These are phyloP conservation scores for Termitomyces sp. DNA, from an alignment of 768 basidiomycete genomes.

Conservation along the genomic window DNA sequence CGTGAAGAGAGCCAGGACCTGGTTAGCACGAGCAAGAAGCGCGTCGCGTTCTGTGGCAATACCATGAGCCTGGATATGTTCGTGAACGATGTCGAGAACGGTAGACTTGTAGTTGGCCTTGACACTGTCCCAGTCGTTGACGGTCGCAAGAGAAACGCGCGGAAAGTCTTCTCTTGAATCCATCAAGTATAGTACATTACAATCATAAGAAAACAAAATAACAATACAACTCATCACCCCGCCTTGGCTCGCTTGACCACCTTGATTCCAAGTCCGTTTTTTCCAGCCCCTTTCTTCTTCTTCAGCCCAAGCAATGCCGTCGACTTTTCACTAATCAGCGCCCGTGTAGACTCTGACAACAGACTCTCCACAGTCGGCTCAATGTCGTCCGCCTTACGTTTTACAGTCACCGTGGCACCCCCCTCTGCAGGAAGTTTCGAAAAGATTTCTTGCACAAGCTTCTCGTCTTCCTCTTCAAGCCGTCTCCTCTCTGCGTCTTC, in stretches of 20 bases:
- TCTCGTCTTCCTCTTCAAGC: constrained; percentile 91
- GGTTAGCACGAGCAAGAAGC: constrained; percentile 42
- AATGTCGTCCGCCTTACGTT: constrained; percentile 77
- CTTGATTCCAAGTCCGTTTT: constrained; percentile 71
- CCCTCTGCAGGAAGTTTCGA: constrained; percentile 50
- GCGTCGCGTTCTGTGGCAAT: constrained; percentile 37
- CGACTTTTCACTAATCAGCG: constrained; percentile 49
- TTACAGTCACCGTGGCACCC: constrained; percentile 55
- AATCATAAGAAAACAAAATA: not conserved
- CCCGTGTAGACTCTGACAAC: constrained; percentile 57
- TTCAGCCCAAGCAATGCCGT: constrained; percentile 36
- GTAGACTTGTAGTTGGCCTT: constrained; percentile 45
- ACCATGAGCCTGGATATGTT: constrained; percentile 34
- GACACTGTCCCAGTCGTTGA: constrained; percentile 63
- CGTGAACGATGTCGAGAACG: constrained; percentile 39
- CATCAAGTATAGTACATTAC: constrained; percentile 17
- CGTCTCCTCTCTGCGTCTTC: constrained; percentile 65
- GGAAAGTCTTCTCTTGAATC: constrained; percentile 36
- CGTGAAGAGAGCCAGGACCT: constrained; percentile 27
- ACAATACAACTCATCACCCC: constrained; percentile 4
- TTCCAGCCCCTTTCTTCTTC: constrained; percentile 58
- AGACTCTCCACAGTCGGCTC: constrained; percentile 70
- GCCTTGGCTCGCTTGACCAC: constrained; percentile 46
- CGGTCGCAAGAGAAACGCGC: constrained; percentile 57
- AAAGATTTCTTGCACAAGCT: constrained; percentile 82